Percentiles rank a stretch among this genome's conserved stretches.
Conservation (phyloP, 2,329 filamentous ascomycete species). For the Neonectria ditissima region DNA sequence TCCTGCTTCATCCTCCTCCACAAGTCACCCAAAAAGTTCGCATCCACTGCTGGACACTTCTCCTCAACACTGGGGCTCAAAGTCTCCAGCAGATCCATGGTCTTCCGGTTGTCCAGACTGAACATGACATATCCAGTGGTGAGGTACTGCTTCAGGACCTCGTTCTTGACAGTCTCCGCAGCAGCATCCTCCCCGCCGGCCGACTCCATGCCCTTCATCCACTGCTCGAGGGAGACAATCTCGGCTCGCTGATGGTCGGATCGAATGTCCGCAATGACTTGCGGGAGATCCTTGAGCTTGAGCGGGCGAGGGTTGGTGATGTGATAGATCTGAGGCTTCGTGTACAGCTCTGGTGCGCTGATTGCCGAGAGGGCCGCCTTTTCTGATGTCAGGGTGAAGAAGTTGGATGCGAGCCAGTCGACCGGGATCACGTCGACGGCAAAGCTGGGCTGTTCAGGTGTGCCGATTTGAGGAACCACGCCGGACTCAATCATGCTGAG, state of each 20-base stretch:
- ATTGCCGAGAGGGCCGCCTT: constrained; percentile 17
- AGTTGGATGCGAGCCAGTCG: constrained; percentile 39
- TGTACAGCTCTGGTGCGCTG: constrained; percentile 10
- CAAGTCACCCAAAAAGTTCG: constrained; percentile 30
- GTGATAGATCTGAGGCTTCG: constrained; percentile 36
- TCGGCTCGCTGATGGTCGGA: constrained; percentile 24
- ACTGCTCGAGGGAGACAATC: constrained; percentile 35
- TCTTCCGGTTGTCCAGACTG: constrained; percentile 36
- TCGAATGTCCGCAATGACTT: constrained; percentile 34
- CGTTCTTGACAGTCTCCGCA: constrained; percentile 31
- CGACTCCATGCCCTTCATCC: constrained; percentile 29
- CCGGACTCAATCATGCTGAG: constrained; percentile 41
- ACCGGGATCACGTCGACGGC: constrained; percentile 40
- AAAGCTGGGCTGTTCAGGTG: constrained; percentile 36
- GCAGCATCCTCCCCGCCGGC: constrained; percentile 29
- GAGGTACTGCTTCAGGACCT: constrained; percentile 40
- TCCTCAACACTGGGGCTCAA: constrained; percentile 33
- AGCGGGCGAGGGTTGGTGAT: constrained; percentile 41
- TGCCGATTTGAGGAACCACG: constrained; percentile 38
- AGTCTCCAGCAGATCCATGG: constrained; percentile 33
- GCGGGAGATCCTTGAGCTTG: constrained; percentile 36
- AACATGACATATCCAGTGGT: constrained; percentile 42
- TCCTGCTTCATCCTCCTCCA: constrained; percentile 38
- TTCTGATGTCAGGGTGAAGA: constrained; percentile 35
- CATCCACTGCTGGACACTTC: constrained; percentile 36